Base-by-base conservation (phyloP, 2,329 filamentous ascomycete genomes). In the Westerdykella ornata region DNA sequence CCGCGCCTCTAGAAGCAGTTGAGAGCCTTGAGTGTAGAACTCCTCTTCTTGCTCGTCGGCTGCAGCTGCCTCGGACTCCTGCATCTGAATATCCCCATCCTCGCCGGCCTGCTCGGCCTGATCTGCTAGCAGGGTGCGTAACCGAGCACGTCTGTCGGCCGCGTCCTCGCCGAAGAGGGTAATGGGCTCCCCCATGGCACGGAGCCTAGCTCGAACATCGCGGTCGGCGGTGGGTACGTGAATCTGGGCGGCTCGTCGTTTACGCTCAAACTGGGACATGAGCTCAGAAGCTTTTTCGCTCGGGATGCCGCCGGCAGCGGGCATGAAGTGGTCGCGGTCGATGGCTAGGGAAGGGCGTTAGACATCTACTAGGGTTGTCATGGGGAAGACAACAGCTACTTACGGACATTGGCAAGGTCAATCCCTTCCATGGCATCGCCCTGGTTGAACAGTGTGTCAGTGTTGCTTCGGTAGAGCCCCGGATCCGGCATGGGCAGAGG, bases 221-320 rank as follows among this genome's bases (percentile, higher is more conserved):
- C 78, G 82, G 72, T 98, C 92, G 63, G 96, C 89, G 41, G 94
- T 98, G 1, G 90, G 92, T 3, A 98, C 92, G 11, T 85, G 84
- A 54, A 97, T 86, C 9, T 85, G 84, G 14, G 88, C 88, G 9
- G 88, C 89, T 59, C 88, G 79, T 58, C 88, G 81, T 68, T 95
- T 96, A 47, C 90, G 85, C 57, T 88, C 85, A 66, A 98, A 92
- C 63, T 97, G 89, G 26, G 80, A 83, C 15, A 94, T 72, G 41
- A 96, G 82, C 12, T 86, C 87, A 2, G 87, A 89, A 3, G 88
- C 88, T 63, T 87, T 88, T 62, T 92, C 85, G 4, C 85, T 78
- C 6, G 83, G 78, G 35, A 84, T 81, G 35, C 85, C 85, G 15
- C 78, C 75, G 3, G 73, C 72, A 22, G 80, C 72, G 17, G 83